Evolutionary conservation across 306 rosid species (phyloP).

Genomic region (Pueraria montana): DNA sequence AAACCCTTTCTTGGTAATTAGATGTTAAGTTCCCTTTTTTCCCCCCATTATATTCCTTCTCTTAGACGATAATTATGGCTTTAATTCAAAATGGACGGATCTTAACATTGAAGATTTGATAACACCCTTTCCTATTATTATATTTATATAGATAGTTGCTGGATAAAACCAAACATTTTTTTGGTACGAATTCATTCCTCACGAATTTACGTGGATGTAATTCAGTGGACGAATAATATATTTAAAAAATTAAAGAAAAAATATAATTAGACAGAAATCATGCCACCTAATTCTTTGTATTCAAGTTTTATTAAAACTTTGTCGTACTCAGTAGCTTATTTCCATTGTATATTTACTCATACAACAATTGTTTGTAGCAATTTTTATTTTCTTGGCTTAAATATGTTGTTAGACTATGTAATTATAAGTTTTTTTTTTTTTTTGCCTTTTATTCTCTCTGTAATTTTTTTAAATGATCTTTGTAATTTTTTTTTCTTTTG

Average conservation of each 20-base stretch:
- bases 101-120: conserved; percentile 26
- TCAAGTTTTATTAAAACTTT: no score
- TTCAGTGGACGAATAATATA: not conserved
- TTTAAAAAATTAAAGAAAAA: no score
- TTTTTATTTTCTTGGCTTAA: no score
- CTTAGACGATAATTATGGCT: conserved; percentile 37
- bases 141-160: not conserved
- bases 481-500: no score
- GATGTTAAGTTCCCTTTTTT: not conserved
- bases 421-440: no score
- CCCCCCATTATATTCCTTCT: not conserved
- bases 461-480: no score
- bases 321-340: no score
- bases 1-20: not conserved
- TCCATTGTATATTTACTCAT: no score
- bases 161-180: not conserved
- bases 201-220: not conserved
- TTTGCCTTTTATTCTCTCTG: no score
- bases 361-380: no score
- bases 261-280: not conserved
- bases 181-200: not conserved
- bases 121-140: not conserved
- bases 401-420: no score
- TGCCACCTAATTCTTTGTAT: no score
- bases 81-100: conserved; percentile 1